Base-by-base conservation (phyloP, 495 filamentous ascomycete species). In the Annulohypoxylon maeteangense region DNA sequence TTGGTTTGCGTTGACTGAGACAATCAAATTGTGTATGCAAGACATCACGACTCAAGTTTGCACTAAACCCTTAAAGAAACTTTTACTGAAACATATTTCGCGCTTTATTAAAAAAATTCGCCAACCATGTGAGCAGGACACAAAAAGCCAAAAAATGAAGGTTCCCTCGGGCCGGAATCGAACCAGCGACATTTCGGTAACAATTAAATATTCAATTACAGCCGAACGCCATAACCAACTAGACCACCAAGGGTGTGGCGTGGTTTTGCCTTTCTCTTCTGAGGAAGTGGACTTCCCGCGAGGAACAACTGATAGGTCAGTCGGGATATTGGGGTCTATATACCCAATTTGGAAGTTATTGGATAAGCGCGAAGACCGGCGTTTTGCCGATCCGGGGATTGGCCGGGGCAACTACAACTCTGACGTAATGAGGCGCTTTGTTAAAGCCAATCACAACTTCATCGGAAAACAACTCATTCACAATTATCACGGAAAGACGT, bases 141-240 rank as follows among this genome's bases (percentile, higher is more conserved):
- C 55, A 22, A 10, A 54, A 54, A 20, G 8, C 4, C 34, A 71
- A 69, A 73, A 36, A 74, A 53, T 31, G 25, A 61, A 36, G 53
- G 31, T 61, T 72, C 54, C 62, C 58, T 62, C 63, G 72, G 67
- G 70, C 70, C 70, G 70, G 70, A 73, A 61, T 67, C 66, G 63
- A 67, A 55, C 53, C 58, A 65, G 54, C 68, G 65, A 70, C 67
- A 62, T 72, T 75, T 70, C 72, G 62, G 62, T 72, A 61, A 67
- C 65, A 73, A 75, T 65, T 51, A 14, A 57, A 11, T n/a, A 38
- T 20, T 8, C 63, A 66, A 65, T 70, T 74, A 69, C 70, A 69
- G 65, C 58, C 51, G 67, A 70, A 65, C 34, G 65, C 47, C 50
- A 60, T 68, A 70, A 75, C 75, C 80, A 81, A 62, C 78, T 75